Evolutionary conservation across 495 filamentous ascomycete species (phyloP).

Genomic region (Podospora fimiseda): DNA sequence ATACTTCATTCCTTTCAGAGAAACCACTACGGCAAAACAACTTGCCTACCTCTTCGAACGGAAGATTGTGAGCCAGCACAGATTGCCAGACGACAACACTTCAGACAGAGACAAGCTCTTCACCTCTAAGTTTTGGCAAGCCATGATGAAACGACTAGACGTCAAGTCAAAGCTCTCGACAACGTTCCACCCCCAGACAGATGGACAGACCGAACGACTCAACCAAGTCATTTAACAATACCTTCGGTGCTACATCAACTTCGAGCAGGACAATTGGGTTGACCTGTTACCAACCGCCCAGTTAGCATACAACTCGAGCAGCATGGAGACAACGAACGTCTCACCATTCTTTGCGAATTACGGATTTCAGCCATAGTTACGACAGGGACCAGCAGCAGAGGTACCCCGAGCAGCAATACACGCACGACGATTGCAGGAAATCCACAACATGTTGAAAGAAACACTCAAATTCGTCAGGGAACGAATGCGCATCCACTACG

Average conservation of each 20-base stretch:
- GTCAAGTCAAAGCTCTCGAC: conserved; percentile 20
- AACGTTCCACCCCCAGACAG: conserved; percentile 26
- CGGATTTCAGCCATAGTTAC: not conserved
- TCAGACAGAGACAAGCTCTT: no score
- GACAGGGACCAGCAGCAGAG: not conserved
- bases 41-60: not conserved
- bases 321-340: not conserved
- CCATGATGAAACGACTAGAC: not conserved
- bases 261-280: not conserved
- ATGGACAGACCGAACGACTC: no score
- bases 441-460: not conserved
- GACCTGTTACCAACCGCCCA: not conserved
- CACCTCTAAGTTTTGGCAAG: no score
- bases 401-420: not conserved
- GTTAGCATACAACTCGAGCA: not conserved
- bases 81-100: not conserved
- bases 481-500: not conserved
- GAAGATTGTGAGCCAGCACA: not conserved
- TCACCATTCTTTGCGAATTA: not conserved
- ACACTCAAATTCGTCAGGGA: not conserved
- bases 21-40: not conserved
- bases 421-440: not conserved
- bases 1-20: not conserved
- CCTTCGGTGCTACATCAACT: not conserved
- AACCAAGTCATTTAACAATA: not conserved